Evolutionary conservation across 2,329 filamentous ascomycete species (phyloP).

Genomic region (Ophiocordyceps polyrhachis-furcata): DNA sequence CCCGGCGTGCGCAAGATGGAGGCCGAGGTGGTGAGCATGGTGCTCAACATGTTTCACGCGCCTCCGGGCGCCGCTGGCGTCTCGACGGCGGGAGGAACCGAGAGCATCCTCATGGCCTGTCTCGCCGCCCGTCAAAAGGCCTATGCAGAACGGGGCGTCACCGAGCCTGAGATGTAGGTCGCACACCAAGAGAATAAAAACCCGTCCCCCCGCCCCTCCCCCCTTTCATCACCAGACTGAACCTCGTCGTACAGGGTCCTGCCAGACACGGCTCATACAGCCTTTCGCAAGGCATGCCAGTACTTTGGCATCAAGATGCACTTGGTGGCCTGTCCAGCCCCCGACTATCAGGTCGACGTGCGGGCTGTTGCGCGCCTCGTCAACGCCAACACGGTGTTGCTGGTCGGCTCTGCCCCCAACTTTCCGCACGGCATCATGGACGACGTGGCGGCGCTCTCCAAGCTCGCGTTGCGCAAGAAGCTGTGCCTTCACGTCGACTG

Average conservation of each 20-base stretch:
- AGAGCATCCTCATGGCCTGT: conserved; percentile 93
- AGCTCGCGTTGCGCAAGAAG: conserved; percentile 59
- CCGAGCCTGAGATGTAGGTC: conserved; percentile 78
- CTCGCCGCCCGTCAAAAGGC: conserved; percentile 81
- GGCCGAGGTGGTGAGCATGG: conserved; percentile 94
- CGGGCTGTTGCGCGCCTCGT: conserved; percentile 63
- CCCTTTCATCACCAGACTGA: no score
- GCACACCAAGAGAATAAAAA: no score
- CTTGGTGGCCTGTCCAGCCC: conserved; percentile 70
- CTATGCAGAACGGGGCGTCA: conserved; percentile 67
- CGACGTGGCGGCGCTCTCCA: conserved; percentile 72
- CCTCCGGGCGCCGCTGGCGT: conserved; percentile 74
- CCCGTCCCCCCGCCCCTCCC: not conserved
- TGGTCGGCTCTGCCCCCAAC: conserved; percentile 91
- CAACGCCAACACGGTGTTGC: conserved; percentile 82
- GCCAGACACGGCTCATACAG: conserved; percentile 84
- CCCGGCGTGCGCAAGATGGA: conserved; percentile 98
- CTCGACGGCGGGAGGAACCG: conserved; percentile 81
- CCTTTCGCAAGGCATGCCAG: conserved; percentile 83
- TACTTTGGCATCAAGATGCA: conserved; percentile 97
- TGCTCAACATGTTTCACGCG: conserved; percentile 73
- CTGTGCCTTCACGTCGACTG: conserved; percentile 92
- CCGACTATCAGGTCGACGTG: conserved; percentile 68
- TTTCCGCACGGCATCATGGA: conserved; percentile 98
- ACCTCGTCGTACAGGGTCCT: conserved; percentile 47